A percentile compares a stretch with the other conserved stretches of the same genome.
Evolutionary conservation across 78 protist species (phyloP).

Genomic region (Dictyostelium capitatum): DNA sequence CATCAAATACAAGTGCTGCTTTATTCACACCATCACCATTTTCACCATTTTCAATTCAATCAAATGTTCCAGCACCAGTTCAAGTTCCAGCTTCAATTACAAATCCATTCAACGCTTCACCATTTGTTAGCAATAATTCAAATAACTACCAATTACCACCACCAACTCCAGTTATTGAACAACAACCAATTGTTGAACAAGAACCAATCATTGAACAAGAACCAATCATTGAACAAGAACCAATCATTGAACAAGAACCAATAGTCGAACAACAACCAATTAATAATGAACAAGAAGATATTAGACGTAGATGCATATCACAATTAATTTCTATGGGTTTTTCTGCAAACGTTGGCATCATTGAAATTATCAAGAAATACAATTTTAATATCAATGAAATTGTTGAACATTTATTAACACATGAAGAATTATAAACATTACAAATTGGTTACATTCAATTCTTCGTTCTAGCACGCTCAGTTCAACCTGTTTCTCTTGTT

Average conservation of each 20-base stretch:
- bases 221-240: neutral
- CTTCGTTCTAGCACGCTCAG: too few species aligned
- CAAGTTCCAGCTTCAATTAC: constrained; percentile 29
- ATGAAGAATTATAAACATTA: neutral
- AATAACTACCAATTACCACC: neutral
- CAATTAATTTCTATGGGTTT: constrained; percentile 65
- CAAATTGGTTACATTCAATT: too few species aligned
- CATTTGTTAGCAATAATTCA: neutral
- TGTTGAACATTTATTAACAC: constrained; percentile 41
- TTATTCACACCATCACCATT: constrained; percentile 12
- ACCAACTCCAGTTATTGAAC: neutral
- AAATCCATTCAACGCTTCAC: neutral
- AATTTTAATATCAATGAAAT: constrained; percentile 56
- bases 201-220: constrained; percentile 24
- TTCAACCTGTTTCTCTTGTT: too few species aligned
- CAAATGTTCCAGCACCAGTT: constrained; percentile 37
- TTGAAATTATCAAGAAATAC: constrained; percentile 47
- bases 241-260: too few species aligned
- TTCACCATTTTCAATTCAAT: constrained; percentile 11
- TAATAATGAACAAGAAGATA: constrained; percentile 26
- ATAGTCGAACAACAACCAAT: neutral
- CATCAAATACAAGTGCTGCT: neutral
- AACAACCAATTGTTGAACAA: constrained; percentile 22
- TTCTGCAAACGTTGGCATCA: constrained; percentile 14
- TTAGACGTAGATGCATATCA: constrained; percentile 38